A percentile compares a stretch with the other conserved stretches of the same genome.
Conservation (phyloP, 345 rosid species). For the Erysimum cheiranthoides region DNA sequence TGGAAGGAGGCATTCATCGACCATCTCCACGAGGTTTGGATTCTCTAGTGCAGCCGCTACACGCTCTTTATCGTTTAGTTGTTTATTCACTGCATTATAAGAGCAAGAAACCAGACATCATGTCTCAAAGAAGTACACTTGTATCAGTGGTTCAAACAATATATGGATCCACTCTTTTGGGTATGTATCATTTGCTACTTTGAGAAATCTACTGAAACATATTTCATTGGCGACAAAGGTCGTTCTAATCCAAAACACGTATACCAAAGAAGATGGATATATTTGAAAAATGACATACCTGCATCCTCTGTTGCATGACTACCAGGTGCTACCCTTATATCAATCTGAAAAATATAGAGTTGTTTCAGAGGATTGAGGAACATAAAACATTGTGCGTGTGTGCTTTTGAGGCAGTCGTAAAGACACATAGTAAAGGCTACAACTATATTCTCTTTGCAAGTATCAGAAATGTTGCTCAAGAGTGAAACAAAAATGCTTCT, state of each 20-base stretch:
- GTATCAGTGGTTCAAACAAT: background rate
- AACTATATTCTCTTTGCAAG: constrained; percentile 1
- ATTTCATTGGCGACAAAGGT: background rate
- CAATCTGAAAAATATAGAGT: constrained; percentile 59
- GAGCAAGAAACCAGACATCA: constrained; percentile 3
- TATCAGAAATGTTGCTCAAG: constrained; percentile 6
- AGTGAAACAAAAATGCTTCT: background rate
- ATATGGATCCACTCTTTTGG: background rate
- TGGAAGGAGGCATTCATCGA: constrained; percentile 83
- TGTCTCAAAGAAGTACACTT: background rate
- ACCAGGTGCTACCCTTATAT: constrained; percentile 93
- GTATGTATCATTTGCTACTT: background rate
- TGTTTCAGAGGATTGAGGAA: background rate
- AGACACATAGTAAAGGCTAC: background rate
- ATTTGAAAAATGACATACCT: constrained; percentile 48
- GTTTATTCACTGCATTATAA: constrained; percentile 79
- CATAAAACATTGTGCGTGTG: background rate
- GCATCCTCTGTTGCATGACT: constrained; percentile 95
- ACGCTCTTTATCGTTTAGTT: constrained; percentile 90
- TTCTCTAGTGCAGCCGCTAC: constrained; percentile 95
- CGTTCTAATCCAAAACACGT: background rate
- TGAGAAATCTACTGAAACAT: constrained; percentile 16
- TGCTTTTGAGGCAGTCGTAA: background rate
- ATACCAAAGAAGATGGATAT: background rate
- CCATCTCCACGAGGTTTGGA: constrained; percentile 89